A percentile compares a stretch with the other conserved stretches of the same genome.
phyloP scores from a whole-genome alignment of 495 filamentous ascomycete genomes.

The Penicillium dipodomyicola region DNA sequence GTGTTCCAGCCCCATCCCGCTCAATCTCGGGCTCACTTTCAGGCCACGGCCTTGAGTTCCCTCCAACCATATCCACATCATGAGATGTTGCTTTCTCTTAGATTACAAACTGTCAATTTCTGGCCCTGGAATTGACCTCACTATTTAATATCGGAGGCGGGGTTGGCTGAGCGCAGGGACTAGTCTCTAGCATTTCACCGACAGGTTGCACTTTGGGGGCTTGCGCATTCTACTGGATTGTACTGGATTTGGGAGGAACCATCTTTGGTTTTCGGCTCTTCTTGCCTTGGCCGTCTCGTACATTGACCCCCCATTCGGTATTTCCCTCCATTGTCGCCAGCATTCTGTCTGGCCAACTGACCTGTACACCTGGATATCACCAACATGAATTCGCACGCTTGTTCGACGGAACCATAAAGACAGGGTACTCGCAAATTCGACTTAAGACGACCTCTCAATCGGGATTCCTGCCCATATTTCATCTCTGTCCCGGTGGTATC shows the following conservation, averaged over 20 bases:
- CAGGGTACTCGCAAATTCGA: not conserved
- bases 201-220: not conserved
- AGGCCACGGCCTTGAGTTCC: constrained; percentile 2
- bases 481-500: constrained; percentile 2
- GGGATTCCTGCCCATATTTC: constrained; percentile 2
- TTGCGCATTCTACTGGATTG: not conserved
- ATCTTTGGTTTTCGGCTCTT: not conserved
- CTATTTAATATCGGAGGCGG: constrained; percentile 2
- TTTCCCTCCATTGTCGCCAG: not conserved
- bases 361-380: not conserved
- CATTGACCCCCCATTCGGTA: constrained; percentile 7
- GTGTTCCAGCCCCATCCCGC: constrained; percentile 12
- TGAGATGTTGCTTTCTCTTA: constrained; percentile 6
- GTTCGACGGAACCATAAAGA: not conserved
- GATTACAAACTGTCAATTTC: not conserved
- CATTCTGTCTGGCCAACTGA: not conserved
- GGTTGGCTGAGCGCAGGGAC: constrained; percentile 1
- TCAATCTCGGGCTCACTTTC: constrained; percentile 10
- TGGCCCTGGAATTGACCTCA: not conserved
- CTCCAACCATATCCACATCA: constrained; percentile 1
- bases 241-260: not conserved
- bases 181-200: constrained; percentile 8
- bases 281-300: constrained; percentile 5
- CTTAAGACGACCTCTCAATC: not conserved
- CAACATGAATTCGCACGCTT: not conserved